These are phyloP conservation scores for Williopsis jadinii DNA, from an alignment of 1,139 yeast species.

Conservation along the genomic window DNA sequence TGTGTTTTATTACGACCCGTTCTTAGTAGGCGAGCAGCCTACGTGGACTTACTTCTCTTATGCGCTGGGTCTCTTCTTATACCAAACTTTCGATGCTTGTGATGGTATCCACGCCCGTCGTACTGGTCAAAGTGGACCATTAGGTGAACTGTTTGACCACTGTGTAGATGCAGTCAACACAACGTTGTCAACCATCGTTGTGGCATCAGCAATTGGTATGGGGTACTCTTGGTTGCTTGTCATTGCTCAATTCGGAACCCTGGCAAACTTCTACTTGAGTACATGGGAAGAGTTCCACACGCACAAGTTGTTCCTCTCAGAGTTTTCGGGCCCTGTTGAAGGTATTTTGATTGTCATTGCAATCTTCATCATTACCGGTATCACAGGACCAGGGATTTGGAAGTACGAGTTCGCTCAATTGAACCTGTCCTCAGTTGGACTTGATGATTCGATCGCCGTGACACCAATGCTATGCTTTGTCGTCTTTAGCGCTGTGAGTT, in stretches of 20 bases:
- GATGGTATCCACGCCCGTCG: conserved; percentile 91
- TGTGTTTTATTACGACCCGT: conserved; percentile 71
- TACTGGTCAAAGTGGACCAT: conserved; percentile 91
- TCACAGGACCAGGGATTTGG: conserved; percentile 70
- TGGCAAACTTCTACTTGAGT: conserved; percentile 77
- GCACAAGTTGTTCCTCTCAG: conserved; percentile 70
- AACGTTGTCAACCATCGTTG: conserved; percentile 66
- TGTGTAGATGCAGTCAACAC: conserved; percentile 90
- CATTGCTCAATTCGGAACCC: conserved; percentile 65
- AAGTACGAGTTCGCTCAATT: conserved; percentile 24
- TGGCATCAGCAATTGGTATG: conserved; percentile 65
- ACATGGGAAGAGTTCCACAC: conserved; percentile 98
- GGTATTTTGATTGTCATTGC: conserved; percentile 66
- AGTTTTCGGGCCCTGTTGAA: conserved; percentile 91
- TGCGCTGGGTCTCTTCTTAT: conserved; percentile 79
- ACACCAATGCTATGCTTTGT: conserved; percentile 38
- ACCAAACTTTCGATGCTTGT: conserved; percentile 94
- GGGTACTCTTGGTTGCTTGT: conserved; percentile 63
- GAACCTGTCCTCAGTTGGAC: conserved; percentile 18
- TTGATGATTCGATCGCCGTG: conserved; percentile 19
- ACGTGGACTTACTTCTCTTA: conserved; percentile 75
- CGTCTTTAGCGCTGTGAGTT: conserved; percentile 44
- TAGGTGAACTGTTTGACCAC: conserved; percentile 92
- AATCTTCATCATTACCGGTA: conserved; percentile 55
- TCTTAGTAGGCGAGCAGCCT: conserved; percentile 55